A percentile compares a stretch with the other conserved stretches of the same genome.
These are phyloP conservation scores for Rhododendron griersonianum DNA, from an alignment of 148 eudicot genomes.

Conservation along the genomic window DNA sequence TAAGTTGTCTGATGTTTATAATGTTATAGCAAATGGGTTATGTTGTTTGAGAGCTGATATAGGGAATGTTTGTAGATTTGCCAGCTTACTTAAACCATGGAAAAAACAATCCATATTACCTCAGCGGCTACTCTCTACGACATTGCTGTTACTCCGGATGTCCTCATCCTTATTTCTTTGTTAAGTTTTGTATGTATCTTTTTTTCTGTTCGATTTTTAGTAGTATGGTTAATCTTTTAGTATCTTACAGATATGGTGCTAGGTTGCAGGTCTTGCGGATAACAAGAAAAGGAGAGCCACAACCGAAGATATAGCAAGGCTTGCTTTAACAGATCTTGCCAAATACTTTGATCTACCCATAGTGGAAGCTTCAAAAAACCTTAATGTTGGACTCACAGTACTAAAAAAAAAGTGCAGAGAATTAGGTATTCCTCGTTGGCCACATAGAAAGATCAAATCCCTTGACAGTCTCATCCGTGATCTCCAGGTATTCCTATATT, in stretches of 20 bases:
- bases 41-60: not conserved
- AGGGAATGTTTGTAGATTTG: not conserved
- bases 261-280: slow-evolving; percentile 18
- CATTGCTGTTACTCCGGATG: not conserved
- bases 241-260: not conserved
- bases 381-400: slow-evolving; percentile 63
- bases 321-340: slow-evolving; percentile 30
- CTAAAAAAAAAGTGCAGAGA: slow-evolving; percentile 72
- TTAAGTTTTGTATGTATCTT: not conserved
- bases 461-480: slow-evolving; percentile 32
- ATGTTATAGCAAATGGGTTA: not conserved
- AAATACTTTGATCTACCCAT: slow-evolving; percentile 72
- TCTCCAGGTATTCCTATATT: slow-evolving; percentile 22
- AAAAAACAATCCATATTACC: not conserved
- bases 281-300: slow-evolving; percentile 27
- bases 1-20: not conserved
- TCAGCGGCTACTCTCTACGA: not conserved
- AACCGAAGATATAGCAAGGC: slow-evolving; percentile 13
- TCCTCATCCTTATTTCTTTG: not conserved
- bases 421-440: slow-evolving; percentile 71
- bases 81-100: not conserved
- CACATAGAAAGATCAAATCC: slow-evolving; percentile 64
- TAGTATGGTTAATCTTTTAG: not conserved
- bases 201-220: not conserved
- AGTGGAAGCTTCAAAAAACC: slow-evolving; percentile 53